phyloP scores from a whole-genome alignment of 805 yeast species.

The Metschnikowia baotianmanensis region DNA sequence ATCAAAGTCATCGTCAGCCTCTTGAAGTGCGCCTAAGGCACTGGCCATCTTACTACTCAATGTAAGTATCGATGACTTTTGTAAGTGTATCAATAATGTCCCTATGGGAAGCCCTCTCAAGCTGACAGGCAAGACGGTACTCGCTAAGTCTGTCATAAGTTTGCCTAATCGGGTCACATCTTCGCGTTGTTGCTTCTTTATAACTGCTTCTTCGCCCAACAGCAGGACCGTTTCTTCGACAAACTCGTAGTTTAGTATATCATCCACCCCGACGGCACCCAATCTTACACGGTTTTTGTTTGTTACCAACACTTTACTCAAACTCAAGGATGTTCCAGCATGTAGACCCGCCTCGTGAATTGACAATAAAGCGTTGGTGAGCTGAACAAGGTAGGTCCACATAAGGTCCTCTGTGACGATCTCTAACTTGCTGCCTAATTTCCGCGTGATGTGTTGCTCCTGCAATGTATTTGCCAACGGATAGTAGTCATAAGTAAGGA shows the following conservation, averaged over 20 bases:
- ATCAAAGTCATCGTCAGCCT: conserved; percentile 20
- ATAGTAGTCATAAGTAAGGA: conserved; percentile 79
- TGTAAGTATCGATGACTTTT: conserved; percentile 14
- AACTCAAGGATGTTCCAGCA: conserved; percentile 57
- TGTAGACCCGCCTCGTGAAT: conserved; percentile 66
- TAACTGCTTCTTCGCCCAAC: conserved; percentile 6
- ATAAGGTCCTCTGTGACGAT: conserved; percentile 61
- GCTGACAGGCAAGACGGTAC: conserved; percentile 31
- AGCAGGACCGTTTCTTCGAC: conserved; percentile 22
- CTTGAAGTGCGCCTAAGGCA: conserved; percentile 24
- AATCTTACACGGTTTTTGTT: conserved; percentile 69
- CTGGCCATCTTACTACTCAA: conserved; percentile 46
- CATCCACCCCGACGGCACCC: conserved; percentile 68
- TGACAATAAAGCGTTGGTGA: conserved; percentile 63
- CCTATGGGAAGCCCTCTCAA: conserved; percentile 19
- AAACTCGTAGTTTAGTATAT: conserved; percentile 51
- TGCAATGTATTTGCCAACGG: conserved; percentile 71
- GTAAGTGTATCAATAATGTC: conserved; percentile 17
- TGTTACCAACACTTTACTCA: conserved; percentile 71
- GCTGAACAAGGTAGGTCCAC: conserved; percentile 77
- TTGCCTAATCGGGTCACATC: conserved; percentile 64
- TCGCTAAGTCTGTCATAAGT: conserved; percentile 55
- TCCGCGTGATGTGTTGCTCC: conserved; percentile 61
- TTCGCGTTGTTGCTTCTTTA: conserved; percentile 40
- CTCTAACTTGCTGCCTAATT: conserved; percentile 39